Percentiles rank a stretch among this genome's conserved stretches.
These are phyloP conservation scores for Penstemon eatonii DNA, from an alignment of 257 asterid species.

Conservation along the genomic window DNA sequence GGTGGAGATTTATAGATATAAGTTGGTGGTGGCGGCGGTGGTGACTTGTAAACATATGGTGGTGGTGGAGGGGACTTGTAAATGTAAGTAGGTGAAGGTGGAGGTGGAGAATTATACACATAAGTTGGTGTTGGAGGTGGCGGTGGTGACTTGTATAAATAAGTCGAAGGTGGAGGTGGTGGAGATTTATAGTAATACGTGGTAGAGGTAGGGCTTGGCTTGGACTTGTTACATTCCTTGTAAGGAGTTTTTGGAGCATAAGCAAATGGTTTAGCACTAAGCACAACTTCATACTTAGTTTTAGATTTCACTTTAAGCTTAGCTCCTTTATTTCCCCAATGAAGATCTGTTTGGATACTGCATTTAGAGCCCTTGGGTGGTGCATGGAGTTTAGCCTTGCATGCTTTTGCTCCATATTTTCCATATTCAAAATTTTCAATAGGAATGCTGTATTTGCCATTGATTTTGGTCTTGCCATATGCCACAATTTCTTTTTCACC, in stretches of 20 bases:
- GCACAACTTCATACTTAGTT: slow-evolving; percentile 56
- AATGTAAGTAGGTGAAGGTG: slow-evolving; percentile 2
- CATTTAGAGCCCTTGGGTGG: slow-evolving; percentile 67
- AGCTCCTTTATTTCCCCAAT: slow-evolving; percentile 65
- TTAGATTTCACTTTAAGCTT: slow-evolving; percentile 59
- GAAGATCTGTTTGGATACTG: slow-evolving; percentile 49
- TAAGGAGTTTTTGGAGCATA: slow-evolving; percentile 65
- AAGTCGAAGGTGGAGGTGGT: slow-evolving; percentile 28
- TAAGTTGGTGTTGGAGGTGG: slow-evolving; percentile 32
- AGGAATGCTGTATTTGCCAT: slow-evolving; percentile 63
- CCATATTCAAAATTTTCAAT: slow-evolving; percentile 53
- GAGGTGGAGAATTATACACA: slow-evolving; percentile 26
- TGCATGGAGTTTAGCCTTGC: slow-evolving; percentile 68
- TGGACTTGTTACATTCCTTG: slow-evolving; percentile 45
- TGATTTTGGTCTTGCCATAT: slow-evolving; percentile 67
- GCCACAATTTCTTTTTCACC: slow-evolving; percentile 57
- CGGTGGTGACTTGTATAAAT: slow-evolving; percentile 22
- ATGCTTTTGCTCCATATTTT: slow-evolving; percentile 64
- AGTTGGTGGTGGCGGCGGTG: slow-evolving; percentile 26
- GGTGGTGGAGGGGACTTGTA: slow-evolving; percentile 41
- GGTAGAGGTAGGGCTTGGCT: slow-evolving; percentile 37
- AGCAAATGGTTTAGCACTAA: slow-evolving; percentile 67
- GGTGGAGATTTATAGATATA: background rate
- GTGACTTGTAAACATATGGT: slow-evolving; percentile 22
- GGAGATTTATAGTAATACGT: slow-evolving; percentile 39